Evolutionary conservation across 768 basidiomycete species (phyloP).

Genomic region (Mycena maculata): DNA sequence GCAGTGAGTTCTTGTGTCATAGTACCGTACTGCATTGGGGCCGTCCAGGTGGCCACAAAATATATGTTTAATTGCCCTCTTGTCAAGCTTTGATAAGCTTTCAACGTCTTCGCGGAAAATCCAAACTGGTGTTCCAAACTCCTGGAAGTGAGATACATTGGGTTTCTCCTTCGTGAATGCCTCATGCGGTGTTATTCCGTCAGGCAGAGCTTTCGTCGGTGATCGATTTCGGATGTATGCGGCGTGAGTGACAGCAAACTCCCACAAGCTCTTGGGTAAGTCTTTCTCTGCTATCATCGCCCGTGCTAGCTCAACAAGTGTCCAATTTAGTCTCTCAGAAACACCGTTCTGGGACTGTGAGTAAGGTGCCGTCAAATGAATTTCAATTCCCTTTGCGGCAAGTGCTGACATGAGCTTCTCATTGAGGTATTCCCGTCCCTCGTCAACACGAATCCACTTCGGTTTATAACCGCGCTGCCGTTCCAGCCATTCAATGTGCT

Average conservation of each 20-base stretch:
- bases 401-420: constrained; percentile 36
- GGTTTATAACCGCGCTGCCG: constrained; percentile 20
- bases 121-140: constrained; percentile 22
- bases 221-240: constrained; percentile 36
- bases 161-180: constrained; percentile 11
- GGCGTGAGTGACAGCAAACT: constrained; percentile 34
- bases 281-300: constrained; percentile 46
- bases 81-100: constrained; percentile 8
- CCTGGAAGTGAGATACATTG: constrained; percentile 9
- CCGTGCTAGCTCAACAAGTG: constrained; percentile 38
- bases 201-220: not conserved
- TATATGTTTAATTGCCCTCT: constrained; percentile 4
- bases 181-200: constrained; percentile 11
- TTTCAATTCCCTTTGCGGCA: constrained; percentile 38
- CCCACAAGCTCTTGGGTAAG: constrained; percentile 37
- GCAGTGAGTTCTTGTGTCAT: constrained; percentile 5
- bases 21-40: constrained; percentile 19
- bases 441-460: constrained; percentile 38
- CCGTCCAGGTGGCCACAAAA: constrained; percentile 22
- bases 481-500: constrained; percentile 31
- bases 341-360: constrained; percentile 53
- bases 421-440: constrained; percentile 47
- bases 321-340: constrained; percentile 50
- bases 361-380: constrained; percentile 48
- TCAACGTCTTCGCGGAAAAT: constrained; percentile 10